phyloP scores from a whole-genome alignment of 2,329 filamentous ascomycete species.

The Fusarium annulatum region DNA sequence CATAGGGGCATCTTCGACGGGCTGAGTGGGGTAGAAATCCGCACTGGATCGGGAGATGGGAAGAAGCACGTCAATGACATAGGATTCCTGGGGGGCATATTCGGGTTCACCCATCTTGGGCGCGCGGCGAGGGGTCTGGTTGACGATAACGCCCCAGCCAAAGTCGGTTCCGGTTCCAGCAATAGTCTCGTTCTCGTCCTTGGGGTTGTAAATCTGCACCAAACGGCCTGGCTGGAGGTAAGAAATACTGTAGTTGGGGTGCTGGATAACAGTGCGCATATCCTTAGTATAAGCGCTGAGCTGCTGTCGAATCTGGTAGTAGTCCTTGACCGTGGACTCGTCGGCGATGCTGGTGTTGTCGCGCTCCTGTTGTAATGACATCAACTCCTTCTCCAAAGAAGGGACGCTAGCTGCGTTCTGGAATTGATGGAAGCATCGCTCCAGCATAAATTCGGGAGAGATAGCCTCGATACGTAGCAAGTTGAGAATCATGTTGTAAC shows the following conservation, averaged over 20 bases:
- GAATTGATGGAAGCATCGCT: slow-evolving; percentile 97
- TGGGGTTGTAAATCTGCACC: slow-evolving; percentile 82
- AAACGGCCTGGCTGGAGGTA: slow-evolving; percentile 91
- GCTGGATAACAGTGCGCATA: slow-evolving; percentile 91
- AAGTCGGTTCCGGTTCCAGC: slow-evolving; percentile 70
- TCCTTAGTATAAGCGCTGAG: slow-evolving; percentile 86
- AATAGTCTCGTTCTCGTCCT: slow-evolving; percentile 56
- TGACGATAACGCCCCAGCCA: slow-evolving; percentile 92
- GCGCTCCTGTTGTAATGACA: slow-evolving; percentile 79
- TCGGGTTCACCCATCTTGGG: slow-evolving; percentile 76
- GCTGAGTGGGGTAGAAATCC: slow-evolving; percentile 54
- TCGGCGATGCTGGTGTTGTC: slow-evolving; percentile 82
- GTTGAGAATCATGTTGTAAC: slow-evolving; percentile 99
- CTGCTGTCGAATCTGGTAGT: slow-evolving; percentile 89
- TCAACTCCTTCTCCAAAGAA: slow-evolving; percentile 83
- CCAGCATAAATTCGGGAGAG: slow-evolving; percentile 98
- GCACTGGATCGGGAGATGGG: slow-evolving; percentile 64
- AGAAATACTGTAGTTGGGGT: slow-evolving; percentile 85
- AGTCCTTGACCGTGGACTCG: slow-evolving; percentile 90
- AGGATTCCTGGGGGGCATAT: slow-evolving; percentile 78
- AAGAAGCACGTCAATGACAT: slow-evolving; percentile 85
- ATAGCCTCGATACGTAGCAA: slow-evolving; percentile 98
- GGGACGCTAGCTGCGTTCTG: slow-evolving; percentile 93
- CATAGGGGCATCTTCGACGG: slow-evolving; percentile 55
- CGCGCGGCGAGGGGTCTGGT: slow-evolving; percentile 73